Base-by-base conservation (phyloP, 2,329 filamentous ascomycete genomes). In the Calonectria hawksworthii region DNA sequence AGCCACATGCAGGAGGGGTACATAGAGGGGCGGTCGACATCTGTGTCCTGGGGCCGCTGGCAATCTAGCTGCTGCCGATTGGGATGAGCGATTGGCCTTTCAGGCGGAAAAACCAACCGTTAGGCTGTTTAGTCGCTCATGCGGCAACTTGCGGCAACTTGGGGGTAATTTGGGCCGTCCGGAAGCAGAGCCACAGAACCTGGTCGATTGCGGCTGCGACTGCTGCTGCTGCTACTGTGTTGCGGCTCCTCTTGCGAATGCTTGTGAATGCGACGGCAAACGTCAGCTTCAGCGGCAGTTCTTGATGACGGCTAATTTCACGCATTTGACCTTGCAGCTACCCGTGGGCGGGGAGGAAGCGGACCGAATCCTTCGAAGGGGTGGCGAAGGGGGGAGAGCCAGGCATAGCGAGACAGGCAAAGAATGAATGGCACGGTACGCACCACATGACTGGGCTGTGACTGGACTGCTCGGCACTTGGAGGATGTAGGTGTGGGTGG, bases 1-100 rank as follows among this genome's bases (percentile, higher is more conserved):
- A 47, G 56, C 68, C 68, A 70, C 56, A 51, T 63, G 64, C 54
- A 63, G 23, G 52, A 68, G 64, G 59, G 41, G 61, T 23, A 41
- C 5, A 18, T 38, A 8, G 44, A 23, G 36, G 71, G 11, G 54
- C 54, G 30, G 30, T 44, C 72, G 65, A 36, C 47, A 38, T 32
- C 54, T 26, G 34, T 32, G 34, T 44, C 47, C 51, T 32, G 32
- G 32, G 36, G 54, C 32, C 32, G n/a, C 21, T 47, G 51, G 14
- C 50, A 59, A 44, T 47, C n/a, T 47, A 26, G 34, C 10, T 26
- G 26, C 23, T 34, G 16, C 28, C 10, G 13, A 1, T 30, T 14
- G 34, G 34, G 41, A 4, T 13, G n/a, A 41, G 56, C 56, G 56
- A 38, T 61, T 61, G 56, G 56, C 13, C 32, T 61, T 18, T 23